Evolutionary conservation across 2,329 filamentous ascomycete genomes (phyloP), one percentile per base, ranked within the genome.

Genomic region (Periconia macrospinosa): DNA sequence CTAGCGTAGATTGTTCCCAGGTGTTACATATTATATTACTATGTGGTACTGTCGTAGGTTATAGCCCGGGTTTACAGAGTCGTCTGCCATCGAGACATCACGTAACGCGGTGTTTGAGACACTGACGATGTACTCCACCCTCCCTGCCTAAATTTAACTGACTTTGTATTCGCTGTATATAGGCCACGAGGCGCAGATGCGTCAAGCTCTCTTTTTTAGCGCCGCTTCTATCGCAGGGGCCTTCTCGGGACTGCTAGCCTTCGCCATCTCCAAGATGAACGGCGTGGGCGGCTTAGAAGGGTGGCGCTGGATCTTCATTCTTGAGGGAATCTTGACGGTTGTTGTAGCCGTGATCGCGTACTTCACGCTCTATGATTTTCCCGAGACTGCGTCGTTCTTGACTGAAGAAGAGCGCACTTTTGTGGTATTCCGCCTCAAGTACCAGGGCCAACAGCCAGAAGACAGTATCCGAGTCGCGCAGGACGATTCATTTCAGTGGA

Each of bases 401-500:
- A 79, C 75, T 0, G 75, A 81, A 2, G 67, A 76, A 35, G 79
- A 82, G 54, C 72, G 85, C 1, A 76, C 77, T 0, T 84, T 82
- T 54, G 82, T 91, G 44, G 81, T 84, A 6, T 79, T 80, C 18
- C 82, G 89, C 0, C 77, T 92, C 1, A 84, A 85, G 10, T 71
- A 63, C 23, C 69, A 71, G 33, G 64, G 64, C 2, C 76, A 72
- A 66, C 78, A 71, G 74, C 79, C 80, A 0, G 81, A 83, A 6
- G 79, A 81, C 1, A 20, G 14, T n/a, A 84, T 82, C 53, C 86
- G 90, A 59, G 86, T 88, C 0, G 89, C 84, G 0, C 82, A 86
- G 8, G 78, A 86, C 47, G 89, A 92, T 61, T 70, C 75, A 0
- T 92, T 92, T 63, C 81, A 78, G 15, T 92, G 89, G 89, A 73